Base-by-base conservation (phyloP, 257 asterid genomes). In the Handroanthus guayacan region DNA sequence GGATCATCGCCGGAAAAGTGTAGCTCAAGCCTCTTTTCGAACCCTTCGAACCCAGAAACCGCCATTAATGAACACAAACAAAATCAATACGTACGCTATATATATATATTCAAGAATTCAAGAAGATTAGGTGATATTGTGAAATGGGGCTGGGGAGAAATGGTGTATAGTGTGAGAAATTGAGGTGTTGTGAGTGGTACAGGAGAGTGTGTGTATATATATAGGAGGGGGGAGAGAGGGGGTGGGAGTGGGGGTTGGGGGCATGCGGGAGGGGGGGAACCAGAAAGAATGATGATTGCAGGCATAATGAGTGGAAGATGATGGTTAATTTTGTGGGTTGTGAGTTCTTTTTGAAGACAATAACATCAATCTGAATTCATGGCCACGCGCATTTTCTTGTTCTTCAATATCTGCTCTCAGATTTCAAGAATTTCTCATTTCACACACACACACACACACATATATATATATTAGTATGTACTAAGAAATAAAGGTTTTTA, bases 271-370 rank as follows among this genome's bases (percentile, higher is more conserved):
- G 86, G 87, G 89, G 87, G 89, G 91, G 89, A 88, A 87, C 87
- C 83, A 89, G 84, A 90, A 81, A 87, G 83, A 82, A 89, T 85
- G 79, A 86, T 85, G 86, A 88, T 89, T 89, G 93, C 78, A 79
- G 87, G 94, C 95, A 92, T 83, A 89, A 94, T 92, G 94, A 90
- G 94, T 87, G 83, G 80, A 90, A 89, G 90, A 93, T 93, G 93
- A 89, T 88, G 90, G 89, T 83, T 77, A 48, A 78, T 79, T 82
- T 78, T 72, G 82, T 48, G 84, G 63, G 5, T 79, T 83, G 82
- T 79, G 81, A 78, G 75, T 81, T 82, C 85, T 86, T 84, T 82
- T 85, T 67, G 72, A 78, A 74, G 84, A 88, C 89, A 85, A 76
- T 73, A 82, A 89, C 79, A 90, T 80, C 79, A 86, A 85, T 79